Percentiles rank a stretch among this genome's conserved stretches.
Evolutionary conservation across 345 rosid species (phyloP).

Genomic region (Gossypioides kirkii): DNA sequence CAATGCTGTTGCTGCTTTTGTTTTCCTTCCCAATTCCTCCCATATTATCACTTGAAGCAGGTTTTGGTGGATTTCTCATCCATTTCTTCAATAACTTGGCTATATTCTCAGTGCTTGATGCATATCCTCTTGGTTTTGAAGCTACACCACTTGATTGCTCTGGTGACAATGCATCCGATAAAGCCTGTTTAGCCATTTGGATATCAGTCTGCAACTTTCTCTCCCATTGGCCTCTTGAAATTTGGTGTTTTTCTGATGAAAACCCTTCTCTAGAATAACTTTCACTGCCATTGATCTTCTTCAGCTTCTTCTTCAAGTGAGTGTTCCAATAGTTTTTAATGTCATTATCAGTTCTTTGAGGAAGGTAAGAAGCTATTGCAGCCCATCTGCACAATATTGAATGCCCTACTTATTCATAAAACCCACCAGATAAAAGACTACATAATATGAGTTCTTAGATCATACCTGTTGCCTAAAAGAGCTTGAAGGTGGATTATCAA

Average conservation of each 20-base stretch:
- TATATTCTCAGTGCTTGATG: constrained; percentile 64
- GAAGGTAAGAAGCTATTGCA: constrained; percentile 82
- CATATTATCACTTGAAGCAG: constrained; percentile 9
- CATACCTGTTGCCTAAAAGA: constrained; percentile 58
- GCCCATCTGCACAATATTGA: constrained; percentile 58
- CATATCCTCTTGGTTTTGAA: constrained; percentile 32
- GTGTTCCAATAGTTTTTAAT: constrained; percentile 80
- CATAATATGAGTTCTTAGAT: too few relatives aligned
- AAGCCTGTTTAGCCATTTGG: constrained; percentile 56
- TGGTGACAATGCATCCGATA: constrained; percentile 61
- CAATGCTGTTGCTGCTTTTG: constrained; percentile 1
- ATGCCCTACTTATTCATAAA: not conserved
- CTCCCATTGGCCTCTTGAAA: constrained; percentile 77
- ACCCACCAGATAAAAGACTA: too few relatives aligned
- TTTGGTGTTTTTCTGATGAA: constrained; percentile 12
- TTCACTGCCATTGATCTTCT: constrained; percentile 31
- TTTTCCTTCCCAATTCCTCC: constrained; percentile 21
- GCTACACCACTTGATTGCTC: constrained; percentile 23
- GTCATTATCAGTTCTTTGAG: constrained; percentile 79
- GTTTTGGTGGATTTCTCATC: constrained; percentile 37
- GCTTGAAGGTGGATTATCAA: constrained; percentile 78
- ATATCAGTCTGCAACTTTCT: constrained; percentile 69
- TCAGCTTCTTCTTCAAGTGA: constrained; percentile 67
- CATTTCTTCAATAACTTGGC: constrained; percentile 63
- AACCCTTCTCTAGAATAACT: constrained; percentile 15